Conservation (phyloP, 2,329 filamentous ascomycete genomes). For the Aureobasidium zeae region DNA sequence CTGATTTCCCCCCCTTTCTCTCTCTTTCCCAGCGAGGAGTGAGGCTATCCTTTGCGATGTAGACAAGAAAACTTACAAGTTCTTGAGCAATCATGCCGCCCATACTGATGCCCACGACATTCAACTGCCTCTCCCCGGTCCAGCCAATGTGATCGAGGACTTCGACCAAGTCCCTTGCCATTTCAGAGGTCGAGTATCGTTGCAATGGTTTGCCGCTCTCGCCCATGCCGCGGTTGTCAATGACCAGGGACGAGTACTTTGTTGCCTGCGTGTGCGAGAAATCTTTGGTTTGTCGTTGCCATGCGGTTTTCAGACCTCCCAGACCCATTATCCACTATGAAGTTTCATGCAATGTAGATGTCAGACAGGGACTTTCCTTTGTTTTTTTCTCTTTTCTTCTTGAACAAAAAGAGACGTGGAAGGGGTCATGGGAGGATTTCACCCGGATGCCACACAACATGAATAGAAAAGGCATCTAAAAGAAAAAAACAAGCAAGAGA, state of each 20-base stretch:
- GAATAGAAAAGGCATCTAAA: no score
- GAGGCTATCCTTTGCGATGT: no score
- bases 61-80: slow-evolving; percentile 45
- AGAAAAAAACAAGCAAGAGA: no score
- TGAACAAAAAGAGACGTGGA: no score
- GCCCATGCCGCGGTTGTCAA: slow-evolving; percentile 82
- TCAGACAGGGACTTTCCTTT: no score
- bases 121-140: slow-evolving; percentile 48
- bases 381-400: no score
- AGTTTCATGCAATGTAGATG: neutral
- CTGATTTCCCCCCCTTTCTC: no score
- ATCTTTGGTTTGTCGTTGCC: slow-evolving; percentile 75
- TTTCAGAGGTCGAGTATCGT: slow-evolving; percentile 73
- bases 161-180: slow-evolving; percentile 71
- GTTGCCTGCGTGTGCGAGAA: slow-evolving; percentile 64
- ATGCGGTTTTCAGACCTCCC: slow-evolving; percentile 57
- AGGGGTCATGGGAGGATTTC: no score
- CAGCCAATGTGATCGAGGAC: slow-evolving; percentile 61
- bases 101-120: slow-evolving; percentile 72
- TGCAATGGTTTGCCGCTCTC: slow-evolving; percentile 65
- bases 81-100: slow-evolving; percentile 92
- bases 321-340: slow-evolving; percentile 79
- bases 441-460: no score
- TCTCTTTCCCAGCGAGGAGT: no score
- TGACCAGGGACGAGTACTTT: slow-evolving; percentile 62